Percentiles rank a stretch among this genome's conserved stretches.
phyloP scores from a whole-genome alignment of 306 rosid species.

The Notholithocarpus densiflorus region DNA sequence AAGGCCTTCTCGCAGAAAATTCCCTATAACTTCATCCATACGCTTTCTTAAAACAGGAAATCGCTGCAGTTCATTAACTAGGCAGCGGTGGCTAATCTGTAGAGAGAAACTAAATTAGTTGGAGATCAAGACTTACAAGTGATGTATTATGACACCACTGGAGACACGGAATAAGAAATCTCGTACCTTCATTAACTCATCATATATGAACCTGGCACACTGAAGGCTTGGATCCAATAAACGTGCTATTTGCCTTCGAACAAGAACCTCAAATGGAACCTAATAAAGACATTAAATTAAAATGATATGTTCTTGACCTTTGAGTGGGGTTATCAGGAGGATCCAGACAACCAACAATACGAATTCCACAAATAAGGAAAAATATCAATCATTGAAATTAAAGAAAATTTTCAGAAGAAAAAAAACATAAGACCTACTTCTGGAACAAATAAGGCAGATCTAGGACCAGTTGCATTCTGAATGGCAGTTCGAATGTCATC shows the following conservation, averaged over 20 bases:
- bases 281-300: slow-evolving; percentile 33
- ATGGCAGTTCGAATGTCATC: slow-evolving; percentile 97
- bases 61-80: slow-evolving; percentile 84
- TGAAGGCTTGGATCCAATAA: slow-evolving; percentile 97
- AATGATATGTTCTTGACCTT: not conserved
- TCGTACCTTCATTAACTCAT: slow-evolving; percentile 78
- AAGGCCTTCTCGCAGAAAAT: slow-evolving; percentile 89
- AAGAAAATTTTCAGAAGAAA: slow-evolving; percentile 3
- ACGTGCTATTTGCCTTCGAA: slow-evolving; percentile 90
- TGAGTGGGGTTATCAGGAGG: not conserved
- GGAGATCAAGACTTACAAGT: slow-evolving; percentile 10
- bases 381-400: slow-evolving; percentile 9
- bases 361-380: not conserved
- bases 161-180: slow-evolving; percentile 7
- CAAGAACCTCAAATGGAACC: slow-evolving; percentile 97
- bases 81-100: slow-evolving; percentile 91
- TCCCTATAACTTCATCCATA: slow-evolving; percentile 93
- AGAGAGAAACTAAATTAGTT: slow-evolving; percentile 15
- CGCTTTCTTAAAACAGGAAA: slow-evolving; percentile 89
- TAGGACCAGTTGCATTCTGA: slow-evolving; percentile 98
- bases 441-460: slow-evolving; percentile 90
- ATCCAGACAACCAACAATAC: not conserved
- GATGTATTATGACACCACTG: slow-evolving; percentile 4
- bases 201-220: slow-evolving; percentile 96
- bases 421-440: slow-evolving; percentile 56